A percentile compares a stretch with the other conserved stretches of the same genome.
These are phyloP conservation scores for Podaxis sp. DNA, from an alignment of 768 basidiomycete species.

Conservation along the genomic window DNA sequence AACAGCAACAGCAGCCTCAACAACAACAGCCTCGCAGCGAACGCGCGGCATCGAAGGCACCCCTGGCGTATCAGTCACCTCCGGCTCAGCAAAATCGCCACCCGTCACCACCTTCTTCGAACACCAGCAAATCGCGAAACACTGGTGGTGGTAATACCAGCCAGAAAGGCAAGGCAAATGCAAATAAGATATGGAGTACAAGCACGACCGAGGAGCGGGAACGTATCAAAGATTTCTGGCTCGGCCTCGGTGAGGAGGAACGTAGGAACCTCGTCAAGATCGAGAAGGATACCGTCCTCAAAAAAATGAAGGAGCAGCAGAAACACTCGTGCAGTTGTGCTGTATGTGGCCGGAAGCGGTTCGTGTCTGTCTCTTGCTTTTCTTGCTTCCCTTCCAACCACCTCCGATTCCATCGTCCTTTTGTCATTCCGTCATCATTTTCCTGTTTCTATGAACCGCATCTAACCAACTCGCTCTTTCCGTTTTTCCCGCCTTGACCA, in stretches of 20 bases:
- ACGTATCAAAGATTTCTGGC: constrained; percentile 98
- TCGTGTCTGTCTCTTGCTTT: constrained; percentile 37
- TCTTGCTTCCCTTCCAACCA: constrained; percentile 26
- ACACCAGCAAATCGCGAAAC: constrained; percentile 38
- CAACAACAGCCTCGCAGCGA: constrained; percentile 43
- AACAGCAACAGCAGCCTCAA: constrained; percentile 29
- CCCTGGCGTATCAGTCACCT: constrained; percentile 38
- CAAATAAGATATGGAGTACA: constrained; percentile 93
- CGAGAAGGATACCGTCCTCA: constrained; percentile 96
- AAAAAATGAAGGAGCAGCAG: constrained; percentile 99
- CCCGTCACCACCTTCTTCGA: constrained; percentile 49
- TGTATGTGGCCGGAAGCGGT: constrained; percentile 97
- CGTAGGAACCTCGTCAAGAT: constrained; percentile 91
- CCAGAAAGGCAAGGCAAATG: constrained; percentile 42
- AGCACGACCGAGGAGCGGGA: constrained; percentile 91
- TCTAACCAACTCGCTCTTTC: constrained; percentile 21
- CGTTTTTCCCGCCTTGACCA: constrained; percentile 19
- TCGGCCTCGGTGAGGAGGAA: constrained; percentile 88
- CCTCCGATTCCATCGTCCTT: constrained; percentile 20
- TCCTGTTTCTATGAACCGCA: constrained; percentile 14
- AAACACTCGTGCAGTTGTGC: constrained; percentile 95
- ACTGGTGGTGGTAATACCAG: constrained; percentile 26
- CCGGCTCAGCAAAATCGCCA: constrained; percentile 42
- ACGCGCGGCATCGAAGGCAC: constrained; percentile 49
- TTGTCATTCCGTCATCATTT: constrained; percentile 22